phyloP scores from a whole-genome alignment of 805 yeast species.

The Tetrapisispora fleetii region DNA sequence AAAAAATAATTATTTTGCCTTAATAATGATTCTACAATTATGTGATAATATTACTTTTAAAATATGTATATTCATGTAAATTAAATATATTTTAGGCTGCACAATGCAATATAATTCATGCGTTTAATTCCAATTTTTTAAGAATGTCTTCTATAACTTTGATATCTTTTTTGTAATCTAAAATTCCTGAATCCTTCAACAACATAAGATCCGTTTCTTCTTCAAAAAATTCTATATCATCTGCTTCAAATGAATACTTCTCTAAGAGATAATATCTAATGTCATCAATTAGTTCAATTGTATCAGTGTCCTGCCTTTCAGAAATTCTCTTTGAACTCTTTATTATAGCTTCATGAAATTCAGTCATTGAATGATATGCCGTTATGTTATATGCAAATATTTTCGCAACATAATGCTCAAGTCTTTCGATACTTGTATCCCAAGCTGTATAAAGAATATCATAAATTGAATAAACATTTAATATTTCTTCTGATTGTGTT shows the following conservation, averaged over 20 bases:
- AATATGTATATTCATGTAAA: neutral
- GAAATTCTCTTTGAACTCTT: constrained; percentile 48
- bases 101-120: neutral
- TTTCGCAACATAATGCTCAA: constrained; percentile 56
- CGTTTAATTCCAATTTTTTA: neutral
- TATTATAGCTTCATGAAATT: constrained; percentile 32
- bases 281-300: constrained; percentile 72
- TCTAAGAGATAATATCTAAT: constrained; percentile 49
- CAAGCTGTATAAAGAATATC: constrained; percentile 57
- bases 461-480: constrained; percentile 34
- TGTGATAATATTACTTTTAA: neutral
- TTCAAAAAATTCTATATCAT: constrained; percentile 19
- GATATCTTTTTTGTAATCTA: constrained; percentile 27
- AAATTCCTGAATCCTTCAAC: constrained; percentile 14
- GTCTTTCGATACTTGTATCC: constrained; percentile 52
- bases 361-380: constrained; percentile 29
- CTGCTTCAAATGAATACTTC: constrained; percentile 24
- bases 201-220: constrained; percentile 13
- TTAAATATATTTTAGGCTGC: neutral
- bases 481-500: constrained; percentile 25
- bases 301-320: constrained; percentile 61
- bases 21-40: neutral
- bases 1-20: constrained; percentile 12
- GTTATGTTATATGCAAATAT: constrained; percentile 43
- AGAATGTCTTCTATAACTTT: constrained; percentile 29